These are phyloP conservation scores for Nephelium lappaceum DNA, from an alignment of 345 rosid genomes.

Conservation along the genomic window DNA sequence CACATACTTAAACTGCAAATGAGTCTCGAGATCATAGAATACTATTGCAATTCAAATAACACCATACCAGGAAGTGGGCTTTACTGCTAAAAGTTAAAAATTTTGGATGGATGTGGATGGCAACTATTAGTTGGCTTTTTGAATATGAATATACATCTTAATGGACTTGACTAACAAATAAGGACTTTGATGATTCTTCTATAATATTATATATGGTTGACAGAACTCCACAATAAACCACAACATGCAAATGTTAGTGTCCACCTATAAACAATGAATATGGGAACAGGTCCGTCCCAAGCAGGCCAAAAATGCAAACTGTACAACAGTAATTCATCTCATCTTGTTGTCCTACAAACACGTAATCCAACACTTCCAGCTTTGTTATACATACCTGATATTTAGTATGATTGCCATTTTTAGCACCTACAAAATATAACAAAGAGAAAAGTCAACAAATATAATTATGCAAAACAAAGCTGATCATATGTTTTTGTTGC, in stretches of 20 bases:
- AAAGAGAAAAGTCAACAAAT: conserved; percentile 21
- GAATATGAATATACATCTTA: not conserved
- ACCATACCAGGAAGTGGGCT: not conserved
- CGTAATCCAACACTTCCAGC: not conserved
- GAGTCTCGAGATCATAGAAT: not conserved
- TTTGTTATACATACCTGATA: conserved; percentile 46
- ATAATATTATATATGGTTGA: not conserved
- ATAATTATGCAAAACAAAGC: conserved; percentile 2
- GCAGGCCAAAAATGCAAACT: not conserved
- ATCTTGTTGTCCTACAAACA: not conserved
- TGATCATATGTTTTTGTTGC: not conserved
- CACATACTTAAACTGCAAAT: not conserved
- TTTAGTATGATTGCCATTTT: conserved; percentile 40
- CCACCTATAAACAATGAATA: not conserved
- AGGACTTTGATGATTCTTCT: not conserved
- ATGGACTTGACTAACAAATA: not conserved
- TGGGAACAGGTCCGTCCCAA: conserved; percentile 12
- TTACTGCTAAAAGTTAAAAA: not conserved
- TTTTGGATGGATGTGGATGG: not conserved
- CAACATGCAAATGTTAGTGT: not conserved
- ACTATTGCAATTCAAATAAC: not conserved
- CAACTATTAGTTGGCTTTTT: not conserved
- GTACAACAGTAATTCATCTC: conserved; percentile 3
- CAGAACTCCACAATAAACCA: not conserved
- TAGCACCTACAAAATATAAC: conserved; percentile 46